Base-by-base conservation (phyloP, 306 rosid genomes). In the Cucurbita ficifolia region DNA sequence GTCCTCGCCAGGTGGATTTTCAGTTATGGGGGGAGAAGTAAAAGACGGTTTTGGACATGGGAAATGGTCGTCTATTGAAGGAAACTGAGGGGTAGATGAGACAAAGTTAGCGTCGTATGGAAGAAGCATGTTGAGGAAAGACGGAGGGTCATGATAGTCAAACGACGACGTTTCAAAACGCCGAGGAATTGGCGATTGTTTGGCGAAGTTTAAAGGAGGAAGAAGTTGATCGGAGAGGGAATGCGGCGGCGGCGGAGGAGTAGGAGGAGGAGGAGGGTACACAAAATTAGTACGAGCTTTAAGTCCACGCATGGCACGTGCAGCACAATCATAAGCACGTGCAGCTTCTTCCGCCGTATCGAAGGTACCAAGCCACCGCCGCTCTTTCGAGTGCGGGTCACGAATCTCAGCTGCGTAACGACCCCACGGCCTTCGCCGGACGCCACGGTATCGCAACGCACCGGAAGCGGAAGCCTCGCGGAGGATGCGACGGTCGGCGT, bases 301-400 rank as follows among this genome's bases (percentile, higher is more conserved):
- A 24, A 82, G 70, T 2, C 99, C 99, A 1, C 97, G 95, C 97
- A 94, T 86, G 75, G 96, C 88, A 56, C 99, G 82, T 8, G 99
- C 99, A 11, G 99, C 99, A 73, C 84, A 85, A 87, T 94, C 99
- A 65, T 94, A 94, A 7, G 99, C 97, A 17, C 91, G 90, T 6
- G 99, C 99, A 0, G 99, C 99, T 76, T 94, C 96, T 82, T 94
- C 99, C 0, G 97, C 99, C 2, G 99, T 94, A 82, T 94, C 99
- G 17, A 94, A 94, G 8, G 99, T 94, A 0, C 99, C 99, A 0
- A 94, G 89, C 99, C 99, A 94, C 3, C 99, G 87, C 5, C 99
- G 81, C 9, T 94, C 99, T 76, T 94, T 94, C 0, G 97, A 82
- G 55, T 83, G 85, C 0, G 99, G 99, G 88, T 94, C 99, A 8